Evolutionary conservation across 345 rosid species (phyloP), one percentile per base, ranked within the genome.

Genomic region (Raphanus raphanistrum): DNA sequence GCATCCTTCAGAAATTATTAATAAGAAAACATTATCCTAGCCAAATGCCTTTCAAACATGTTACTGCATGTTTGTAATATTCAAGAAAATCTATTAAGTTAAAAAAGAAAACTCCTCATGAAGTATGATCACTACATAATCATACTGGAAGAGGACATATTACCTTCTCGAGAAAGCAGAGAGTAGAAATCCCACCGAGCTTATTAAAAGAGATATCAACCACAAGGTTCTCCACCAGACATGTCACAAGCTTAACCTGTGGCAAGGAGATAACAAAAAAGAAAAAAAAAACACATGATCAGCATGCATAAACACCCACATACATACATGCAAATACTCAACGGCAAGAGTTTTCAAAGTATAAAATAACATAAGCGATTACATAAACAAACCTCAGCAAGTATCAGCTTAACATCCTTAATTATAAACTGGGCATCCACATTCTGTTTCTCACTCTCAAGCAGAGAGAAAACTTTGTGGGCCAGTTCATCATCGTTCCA

Each of bases 151-250:
- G 66, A 52, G 61, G 33, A 26, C 45, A 71, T 27, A 43, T 45
- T 80, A 94, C 98, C 98, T 89, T 71, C 88, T 92, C 97, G 60
- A 94, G 95, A 84, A 94, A 94, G 86, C 94, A 90, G 35, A 92
- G 82, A n/a, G 99, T 87, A 76, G 86, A 86, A 43, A 92, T 82
- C 38, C 97, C 99, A 68, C 92, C 93, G 70, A 92, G 82, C 84
- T 91, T 96, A 84, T 95, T 92, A 82, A 92, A 95, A 43, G 98
- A 91, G 75, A 95, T 95, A 81, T 95, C 99, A 60, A 95, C 90
- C 26, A 90, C 87, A 12, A 95, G 90, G 73, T 92, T 84, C 84
- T 88, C 96, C 65, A 95, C 91, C 41, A 86, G 75, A 79, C 94
- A 95, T 77, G 92, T 95, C 38, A 95, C 92, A 78, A 95, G 86